Conservation (phyloP, 345 rosid species). For the Eucalyptus cladocalyx region DNA sequence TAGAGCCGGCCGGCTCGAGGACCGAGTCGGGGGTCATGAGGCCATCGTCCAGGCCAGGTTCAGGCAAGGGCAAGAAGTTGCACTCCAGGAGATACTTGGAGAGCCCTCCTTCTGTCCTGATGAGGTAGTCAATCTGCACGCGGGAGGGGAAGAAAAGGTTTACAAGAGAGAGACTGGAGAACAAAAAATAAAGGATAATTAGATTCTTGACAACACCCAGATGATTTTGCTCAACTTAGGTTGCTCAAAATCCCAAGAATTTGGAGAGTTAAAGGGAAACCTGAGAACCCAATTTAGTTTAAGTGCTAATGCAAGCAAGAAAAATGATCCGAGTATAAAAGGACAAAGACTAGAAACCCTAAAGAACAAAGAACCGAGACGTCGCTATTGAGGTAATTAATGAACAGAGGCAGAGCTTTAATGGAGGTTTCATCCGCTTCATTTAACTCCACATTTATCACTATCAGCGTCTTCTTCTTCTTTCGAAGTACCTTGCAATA, state of each 20-base stretch:
- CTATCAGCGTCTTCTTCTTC: not conserved
- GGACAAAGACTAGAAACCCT: not conserved
- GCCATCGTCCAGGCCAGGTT: conserved; percentile 23
- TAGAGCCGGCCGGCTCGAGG: conserved; percentile 44
- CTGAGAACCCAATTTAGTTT: not conserved
- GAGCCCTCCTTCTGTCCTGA: conserved; percentile 43
- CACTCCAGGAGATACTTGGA: conserved; percentile 53
- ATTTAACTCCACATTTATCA: not conserved
- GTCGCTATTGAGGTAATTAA: not conserved
- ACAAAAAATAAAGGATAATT: not conserved
- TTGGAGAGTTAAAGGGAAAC: not conserved
- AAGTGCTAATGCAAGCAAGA: not conserved
- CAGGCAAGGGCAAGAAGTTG: conserved; percentile 48
- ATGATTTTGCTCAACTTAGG: not conserved
- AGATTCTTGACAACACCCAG: not conserved
- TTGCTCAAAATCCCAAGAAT: not conserved
- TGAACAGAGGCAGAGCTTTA: not conserved
- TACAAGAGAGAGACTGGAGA: not conserved
- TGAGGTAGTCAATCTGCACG: conserved; percentile 44
- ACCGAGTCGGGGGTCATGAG: conserved; percentile 48
- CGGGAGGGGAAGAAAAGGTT: not conserved
- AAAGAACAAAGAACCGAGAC: not conserved
- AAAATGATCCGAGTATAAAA: not conserved
- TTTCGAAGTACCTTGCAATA: conserved; percentile 11
- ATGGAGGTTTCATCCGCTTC: not conserved